A percentile compares a stretch with the other conserved stretches of the same genome.
Evolutionary conservation across 768 basidiomycete genomes (phyloP).

Genomic region (Boletus speciosus): DNA sequence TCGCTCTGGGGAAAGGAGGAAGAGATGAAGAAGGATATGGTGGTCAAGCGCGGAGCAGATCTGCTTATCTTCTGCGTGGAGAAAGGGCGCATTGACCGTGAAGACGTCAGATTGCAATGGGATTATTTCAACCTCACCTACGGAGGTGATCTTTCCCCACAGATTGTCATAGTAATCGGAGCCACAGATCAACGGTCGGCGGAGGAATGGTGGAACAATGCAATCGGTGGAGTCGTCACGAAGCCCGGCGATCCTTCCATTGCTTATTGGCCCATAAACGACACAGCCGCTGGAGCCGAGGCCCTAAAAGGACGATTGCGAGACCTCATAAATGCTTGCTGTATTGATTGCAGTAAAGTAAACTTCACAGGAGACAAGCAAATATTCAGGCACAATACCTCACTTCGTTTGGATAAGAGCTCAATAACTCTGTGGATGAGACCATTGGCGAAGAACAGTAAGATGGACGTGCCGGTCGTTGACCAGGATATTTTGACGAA

Average conservation of each 20-base stretch:
- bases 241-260: constrained; percentile 8
- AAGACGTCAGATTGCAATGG: constrained; percentile 20
- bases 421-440: constrained; percentile 1
- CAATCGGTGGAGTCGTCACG: not conserved
- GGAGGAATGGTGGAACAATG: constrained; percentile 18
- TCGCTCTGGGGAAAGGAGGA: not conserved
- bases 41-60: constrained; percentile 22
- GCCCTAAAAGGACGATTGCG: constrained; percentile 3
- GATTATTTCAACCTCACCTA: constrained; percentile 22
- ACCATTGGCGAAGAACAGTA: not conserved
- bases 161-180: constrained; percentile 21
- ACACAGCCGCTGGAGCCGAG: not conserved
- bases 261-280: constrained; percentile 15
- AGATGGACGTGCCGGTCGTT: not conserved
- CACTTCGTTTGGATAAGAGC: constrained; percentile 5
- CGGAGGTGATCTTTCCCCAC: constrained; percentile 26
- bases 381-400: constrained; percentile 9
- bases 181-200: constrained; percentile 16
- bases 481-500: constrained; percentile 18
- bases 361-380: constrained; percentile 4
- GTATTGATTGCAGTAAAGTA: constrained; percentile 24
- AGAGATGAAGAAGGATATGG: constrained; percentile 3
- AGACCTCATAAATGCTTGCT: constrained; percentile 16
- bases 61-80: constrained; percentile 23
- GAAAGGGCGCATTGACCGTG: not conserved